Percentiles rank a stretch among this genome's conserved stretches.
These are phyloP conservation scores for Ramaria sp. DNA, from an alignment of 768 basidiomycete genomes.

Conservation along the genomic window DNA sequence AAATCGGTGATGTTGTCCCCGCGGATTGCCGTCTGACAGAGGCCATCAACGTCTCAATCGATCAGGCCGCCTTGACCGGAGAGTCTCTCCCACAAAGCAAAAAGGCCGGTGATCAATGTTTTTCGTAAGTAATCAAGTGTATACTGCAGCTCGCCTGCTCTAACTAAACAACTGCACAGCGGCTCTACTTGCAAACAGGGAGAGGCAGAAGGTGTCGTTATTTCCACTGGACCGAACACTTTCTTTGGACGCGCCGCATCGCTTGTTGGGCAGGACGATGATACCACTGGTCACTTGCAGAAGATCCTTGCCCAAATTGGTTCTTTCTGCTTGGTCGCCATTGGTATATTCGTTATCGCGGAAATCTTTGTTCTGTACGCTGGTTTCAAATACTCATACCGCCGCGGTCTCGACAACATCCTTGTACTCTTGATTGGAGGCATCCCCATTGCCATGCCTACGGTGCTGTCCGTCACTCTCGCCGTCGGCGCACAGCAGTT, in stretches of 20 bases:
- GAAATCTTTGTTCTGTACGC: conserved; percentile 94
- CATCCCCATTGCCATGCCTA: conserved; percentile 99
- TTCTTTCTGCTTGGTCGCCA: conserved; percentile 92
- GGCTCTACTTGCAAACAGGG: conserved; percentile 99
- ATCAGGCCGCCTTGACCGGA: conserved; percentile 96
- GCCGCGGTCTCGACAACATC: conserved; percentile 93
- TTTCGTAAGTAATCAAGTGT: conserved; percentile 59
- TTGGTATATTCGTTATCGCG: conserved; percentile 90
- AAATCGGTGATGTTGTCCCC: conserved; percentile 97
- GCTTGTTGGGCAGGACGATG: conserved; percentile 94
- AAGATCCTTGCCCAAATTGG: conserved; percentile 98
- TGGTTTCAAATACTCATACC: conserved; percentile 82
- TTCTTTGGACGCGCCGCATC: conserved; percentile 99
- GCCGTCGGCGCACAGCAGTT: conserved; percentile 98
- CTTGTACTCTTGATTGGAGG: conserved; percentile 98
- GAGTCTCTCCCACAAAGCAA: conserved; percentile 91
- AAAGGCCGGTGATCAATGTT: conserved; percentile 92
- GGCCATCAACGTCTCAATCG: conserved; percentile 94
- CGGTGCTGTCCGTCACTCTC: conserved; percentile 94
- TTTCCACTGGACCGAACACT: conserved; percentile 94
- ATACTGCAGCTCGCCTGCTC: conserved; percentile 1
- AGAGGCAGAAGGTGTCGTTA: conserved; percentile 97
- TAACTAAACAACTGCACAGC: conserved; percentile 26
- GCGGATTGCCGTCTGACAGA: conserved; percentile 97
- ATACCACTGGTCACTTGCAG: conserved; percentile 96